These are phyloP conservation scores for Geotrichum ghanense DNA, from an alignment of 805 yeast species.

Conservation along the genomic window DNA sequence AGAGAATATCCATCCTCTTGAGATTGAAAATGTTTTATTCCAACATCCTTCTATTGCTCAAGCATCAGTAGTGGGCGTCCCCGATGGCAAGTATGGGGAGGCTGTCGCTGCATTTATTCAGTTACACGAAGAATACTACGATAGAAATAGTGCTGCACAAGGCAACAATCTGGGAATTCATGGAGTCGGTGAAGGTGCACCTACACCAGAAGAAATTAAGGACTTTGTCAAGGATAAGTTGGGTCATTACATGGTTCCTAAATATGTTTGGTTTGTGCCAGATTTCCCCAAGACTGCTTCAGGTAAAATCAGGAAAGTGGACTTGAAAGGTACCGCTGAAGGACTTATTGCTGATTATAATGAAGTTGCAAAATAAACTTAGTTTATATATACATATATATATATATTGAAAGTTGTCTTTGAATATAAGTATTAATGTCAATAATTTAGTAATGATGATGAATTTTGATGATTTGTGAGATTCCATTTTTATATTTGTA, in stretches of 20 bases:
- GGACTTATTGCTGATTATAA: no score
- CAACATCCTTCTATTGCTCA: constrained; percentile 18
- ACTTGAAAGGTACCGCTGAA: constrained; percentile 16
- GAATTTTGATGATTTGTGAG: no score
- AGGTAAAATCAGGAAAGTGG: constrained; percentile 24
- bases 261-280: constrained; percentile 15
- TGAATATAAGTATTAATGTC: no score
- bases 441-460: no score
- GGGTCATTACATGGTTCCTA: constrained; percentile 23
- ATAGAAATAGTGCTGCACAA: no score
- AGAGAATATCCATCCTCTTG: constrained; percentile 23
- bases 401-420: no score
- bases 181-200: not conserved
- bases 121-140: constrained; percentile 6
- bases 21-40: constrained; percentile 21
- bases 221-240: constrained; percentile 14
- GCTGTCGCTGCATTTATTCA: constrained; percentile 20
- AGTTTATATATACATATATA: no score
- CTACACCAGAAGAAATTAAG: constrained; percentile 11
- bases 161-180: no score
- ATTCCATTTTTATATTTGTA: no score
- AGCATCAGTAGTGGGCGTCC: constrained; percentile 23
- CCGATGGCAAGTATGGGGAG: constrained; percentile 22
- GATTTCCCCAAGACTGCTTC: constrained; percentile 24
- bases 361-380: no score